phyloP scores from a whole-genome alignment of 805 yeast genomes.

The Candida golubevii region DNA sequence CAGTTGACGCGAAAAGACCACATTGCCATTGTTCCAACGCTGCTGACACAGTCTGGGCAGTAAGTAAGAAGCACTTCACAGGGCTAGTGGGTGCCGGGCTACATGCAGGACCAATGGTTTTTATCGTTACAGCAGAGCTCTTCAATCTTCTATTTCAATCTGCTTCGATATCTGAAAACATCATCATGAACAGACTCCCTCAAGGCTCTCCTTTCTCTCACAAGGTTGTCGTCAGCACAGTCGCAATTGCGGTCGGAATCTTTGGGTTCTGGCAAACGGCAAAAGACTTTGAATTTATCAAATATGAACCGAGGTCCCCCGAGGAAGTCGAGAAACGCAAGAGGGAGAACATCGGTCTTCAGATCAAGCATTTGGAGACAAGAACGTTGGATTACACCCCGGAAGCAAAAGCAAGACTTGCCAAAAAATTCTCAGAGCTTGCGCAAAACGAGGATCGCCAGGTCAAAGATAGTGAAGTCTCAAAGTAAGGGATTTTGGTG shows the following conservation, averaged over 20 bases:
- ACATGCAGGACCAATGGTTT: too few species aligned
- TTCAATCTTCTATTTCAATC: neutral
- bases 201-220: conserved; percentile 34
- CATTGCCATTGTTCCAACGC: too few species aligned
- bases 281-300: conserved; percentile 37
- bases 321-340: conserved; percentile 38
- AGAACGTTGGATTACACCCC: conserved; percentile 40
- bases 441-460: neutral
- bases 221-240: conserved; percentile 32
- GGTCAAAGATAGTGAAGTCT: neutral
- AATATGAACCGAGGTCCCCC: conserved; percentile 33
- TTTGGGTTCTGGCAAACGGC: conserved; percentile 33
- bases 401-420: conserved; percentile 36
- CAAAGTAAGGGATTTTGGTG: neutral
- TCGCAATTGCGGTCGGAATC: conserved; percentile 32
- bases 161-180: too few species aligned
- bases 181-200: conserved; percentile 18
- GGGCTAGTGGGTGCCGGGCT: too few species aligned
- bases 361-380: conserved; percentile 29
- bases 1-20: too few species aligned
- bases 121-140: neutral
- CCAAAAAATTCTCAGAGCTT: conserved; percentile 2
- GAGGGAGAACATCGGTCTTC: conserved; percentile 27
- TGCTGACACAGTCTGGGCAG: too few species aligned
- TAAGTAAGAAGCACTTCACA: too few species aligned